A percentile compares a stretch with the other conserved stretches of the same genome.
Evolutionary conservation across 148 eudicot species (phyloP).

Genomic region (Vaccinium vitisidaea): DNA sequence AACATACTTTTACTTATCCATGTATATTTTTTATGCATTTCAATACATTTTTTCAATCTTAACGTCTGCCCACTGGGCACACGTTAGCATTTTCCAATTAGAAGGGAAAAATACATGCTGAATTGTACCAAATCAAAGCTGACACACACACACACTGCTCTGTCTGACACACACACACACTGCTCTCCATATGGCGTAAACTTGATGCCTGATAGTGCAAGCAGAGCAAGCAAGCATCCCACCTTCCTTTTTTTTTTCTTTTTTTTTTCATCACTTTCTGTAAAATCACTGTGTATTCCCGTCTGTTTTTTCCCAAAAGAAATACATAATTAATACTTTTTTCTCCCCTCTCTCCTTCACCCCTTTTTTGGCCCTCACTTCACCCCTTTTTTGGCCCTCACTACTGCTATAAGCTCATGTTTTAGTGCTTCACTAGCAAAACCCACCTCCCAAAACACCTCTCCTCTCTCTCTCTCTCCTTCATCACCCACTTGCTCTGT

Average conservation of each 20-base stretch:
- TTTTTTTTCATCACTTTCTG: slow-evolving; percentile 17
- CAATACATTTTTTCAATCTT: too few relatives aligned
- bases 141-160: too few relatives aligned
- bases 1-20: too few relatives aligned
- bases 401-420: slow-evolving; percentile 44
- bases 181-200: slow-evolving; percentile 49
- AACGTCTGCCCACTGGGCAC: too few relatives aligned
- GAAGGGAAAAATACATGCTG: too few relatives aligned
- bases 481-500: slow-evolving; percentile 18
- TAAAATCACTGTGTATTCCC: slow-evolving; percentile 16
- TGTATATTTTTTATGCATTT: too few relatives aligned
- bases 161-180: slow-evolving; percentile 30
- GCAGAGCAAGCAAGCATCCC: slow-evolving; percentile 63
- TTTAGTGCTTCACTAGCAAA: slow-evolving; percentile 44
- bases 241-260: slow-evolving; percentile 12
- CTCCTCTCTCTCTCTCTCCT: slow-evolving; percentile 18
- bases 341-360: slow-evolving; percentile 17
- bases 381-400: slow-evolving; percentile 32
- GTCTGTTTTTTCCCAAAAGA: not conserved
- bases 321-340: not conserved
- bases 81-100: too few relatives aligned
- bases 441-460: slow-evolving; percentile 35
- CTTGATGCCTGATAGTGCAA: slow-evolving; percentile 69
- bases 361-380: too few relatives aligned
- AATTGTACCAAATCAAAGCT: too few relatives aligned